Percentiles rank a stretch among this genome's conserved stretches.
Evolutionary conservation across 2,329 filamentous ascomycete genomes (phyloP).

Genomic region (Trichophyton schoenleinii): DNA sequence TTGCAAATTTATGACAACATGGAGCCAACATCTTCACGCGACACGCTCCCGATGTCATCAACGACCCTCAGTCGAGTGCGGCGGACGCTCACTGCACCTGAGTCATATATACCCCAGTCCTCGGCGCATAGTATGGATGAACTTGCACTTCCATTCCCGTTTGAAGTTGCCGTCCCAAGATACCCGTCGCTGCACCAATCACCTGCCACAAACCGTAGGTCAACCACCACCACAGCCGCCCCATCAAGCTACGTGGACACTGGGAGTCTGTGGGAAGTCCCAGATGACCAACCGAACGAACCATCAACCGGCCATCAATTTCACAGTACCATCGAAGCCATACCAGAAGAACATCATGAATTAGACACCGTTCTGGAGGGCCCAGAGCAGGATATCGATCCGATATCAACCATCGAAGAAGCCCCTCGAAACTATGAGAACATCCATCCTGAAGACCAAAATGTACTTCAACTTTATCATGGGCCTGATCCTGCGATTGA

Average conservation of each 20-base stretch:
- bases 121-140: slow-evolving; percentile 19
- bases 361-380: not conserved
- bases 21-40: slow-evolving; percentile 22
- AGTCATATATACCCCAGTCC: slow-evolving; percentile 12
- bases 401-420: not conserved
- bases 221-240: not conserved
- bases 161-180: slow-evolving; percentile 12
- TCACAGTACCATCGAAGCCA: not conserved
- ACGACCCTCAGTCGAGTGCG: slow-evolving; percentile 16
- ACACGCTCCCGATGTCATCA: slow-evolving; percentile 31
- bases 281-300: not conserved
- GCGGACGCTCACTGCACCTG: slow-evolving; percentile 8
- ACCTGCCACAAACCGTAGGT: not conserved
- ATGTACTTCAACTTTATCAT: not conserved
- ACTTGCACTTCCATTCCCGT: slow-evolving; percentile 18
- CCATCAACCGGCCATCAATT: not conserved
- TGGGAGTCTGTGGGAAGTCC: not conserved
- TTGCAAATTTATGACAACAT: not conserved
- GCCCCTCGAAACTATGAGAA: not conserved
- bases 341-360: too few relatives aligned
- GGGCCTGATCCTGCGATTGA: not conserved
- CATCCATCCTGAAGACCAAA: not conserved
- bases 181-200: not conserved
- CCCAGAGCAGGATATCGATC: not conserved
- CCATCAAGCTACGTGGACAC: not conserved